Base-by-base conservation (phyloP, 2,329 filamentous ascomycete species). In the Cadophora luteo-olivacea region DNA sequence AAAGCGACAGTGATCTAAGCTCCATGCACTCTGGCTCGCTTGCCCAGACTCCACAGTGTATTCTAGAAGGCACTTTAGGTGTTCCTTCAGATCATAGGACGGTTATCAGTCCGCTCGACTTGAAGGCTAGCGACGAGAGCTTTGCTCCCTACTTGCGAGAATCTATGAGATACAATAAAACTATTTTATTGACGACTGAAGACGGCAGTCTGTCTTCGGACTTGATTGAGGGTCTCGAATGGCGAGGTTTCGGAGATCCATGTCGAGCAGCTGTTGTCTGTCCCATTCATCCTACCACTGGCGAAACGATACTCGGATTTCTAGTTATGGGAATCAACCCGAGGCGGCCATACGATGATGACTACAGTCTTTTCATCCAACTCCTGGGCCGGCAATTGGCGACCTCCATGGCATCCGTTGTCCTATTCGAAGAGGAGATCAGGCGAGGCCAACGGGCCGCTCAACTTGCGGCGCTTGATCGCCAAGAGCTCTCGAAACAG, bases 381-480 rank as follows among this genome's bases (percentile, higher is more conserved):
- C 83, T 95, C 0, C 80, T 95, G 5, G 90, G 89, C 58, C 86
- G 92, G 25, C 92, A 95, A 76, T 82, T 95, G 9, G 91, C 90
- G 9, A 95, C 92, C 0, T 93, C 92, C 0, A 85, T 95, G 78
- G 92, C 92, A 0, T 94, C 92, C 0, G 92, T 94, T 0, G 91
- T 94, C 0, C 80, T 96, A 1, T 94, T 94, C 68, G 92, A 95
- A 77, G 92, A 95, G 72, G 92, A 96, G 77, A 94, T 95, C 71
- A 87, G 86, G 68, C 85, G 91, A 69, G 91, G 91, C 0, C 89
- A 93, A 78, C 86, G 84, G 73, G 92, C 92, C 1, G 92, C 92
- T 24, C 88, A 87, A 66, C 82, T 94, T 41, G 92, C 92, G 11
- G 91, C 91, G 1, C 81, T 92, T 69, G 92, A 96, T 78, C 88